Conservation (phyloP, 2,329 filamentous ascomycete species). For the Neofusicoccum parvum region DNA sequence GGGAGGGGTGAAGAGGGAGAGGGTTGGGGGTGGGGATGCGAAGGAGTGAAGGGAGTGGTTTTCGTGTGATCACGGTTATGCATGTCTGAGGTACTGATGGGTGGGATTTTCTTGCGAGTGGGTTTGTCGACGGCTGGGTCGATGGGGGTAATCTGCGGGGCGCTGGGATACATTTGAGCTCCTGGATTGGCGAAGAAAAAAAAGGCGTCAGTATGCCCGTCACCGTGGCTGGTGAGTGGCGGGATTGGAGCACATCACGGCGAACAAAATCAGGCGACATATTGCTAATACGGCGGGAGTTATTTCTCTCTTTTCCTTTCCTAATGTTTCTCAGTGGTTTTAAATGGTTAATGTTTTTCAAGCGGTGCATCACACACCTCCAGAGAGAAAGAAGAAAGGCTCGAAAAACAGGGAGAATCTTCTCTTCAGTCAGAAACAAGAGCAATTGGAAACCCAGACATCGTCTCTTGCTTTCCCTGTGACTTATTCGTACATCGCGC, state of each 20-base stretch:
- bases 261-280: no score
- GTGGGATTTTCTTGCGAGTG: no score
- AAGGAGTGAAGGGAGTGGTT: no score
- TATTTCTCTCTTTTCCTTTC: background rate
- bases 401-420: background rate
- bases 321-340: background rate
- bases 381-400: background rate
- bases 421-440: background rate
- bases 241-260: no score
- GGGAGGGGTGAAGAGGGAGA: slow-evolving; percentile 1
- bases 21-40: background rate
- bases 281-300: background rate
- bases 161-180: no score
- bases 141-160: no score
- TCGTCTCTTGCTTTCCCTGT: background rate
- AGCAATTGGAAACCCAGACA: background rate
- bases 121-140: no score
- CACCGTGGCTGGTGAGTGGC: no score
- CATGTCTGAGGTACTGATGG: no score
- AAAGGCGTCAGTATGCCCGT: background rate
- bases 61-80: no score
- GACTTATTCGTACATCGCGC: slow-evolving; percentile 7
- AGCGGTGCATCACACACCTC: background rate
- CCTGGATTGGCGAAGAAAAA: no score
- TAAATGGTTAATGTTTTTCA: background rate